A percentile compares a stretch with the other conserved stretches of the same genome.
Evolutionary conservation across 352 stramenopile species (phyloP).

Genomic region (Pythium dissimile): DNA sequence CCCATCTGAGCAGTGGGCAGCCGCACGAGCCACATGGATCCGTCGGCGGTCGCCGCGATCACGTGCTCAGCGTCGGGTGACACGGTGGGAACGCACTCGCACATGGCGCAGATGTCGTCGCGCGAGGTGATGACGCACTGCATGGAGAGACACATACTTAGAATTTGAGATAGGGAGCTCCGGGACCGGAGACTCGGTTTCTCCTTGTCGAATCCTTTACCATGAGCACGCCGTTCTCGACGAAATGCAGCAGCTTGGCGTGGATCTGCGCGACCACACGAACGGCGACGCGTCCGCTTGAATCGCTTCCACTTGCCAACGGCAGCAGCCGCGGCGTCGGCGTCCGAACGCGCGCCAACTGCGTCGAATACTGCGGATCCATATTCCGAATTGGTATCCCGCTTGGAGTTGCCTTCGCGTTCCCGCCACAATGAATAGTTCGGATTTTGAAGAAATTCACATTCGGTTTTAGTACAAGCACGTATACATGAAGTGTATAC

Average conservation of each 20-base stretch:
- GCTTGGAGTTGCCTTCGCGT: too few relatives aligned
- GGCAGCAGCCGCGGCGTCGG: slow-evolving; percentile 26
- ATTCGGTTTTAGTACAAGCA: slow-evolving; percentile 6
- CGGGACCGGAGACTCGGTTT: not conserved
- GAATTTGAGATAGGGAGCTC: not conserved
- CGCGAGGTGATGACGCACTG: slow-evolving; percentile 45
- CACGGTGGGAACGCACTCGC: slow-evolving; percentile 1
- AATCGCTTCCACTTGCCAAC: not conserved
- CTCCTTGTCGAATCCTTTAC: slow-evolving; percentile 12
- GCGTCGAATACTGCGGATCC: slow-evolving; percentile 3
- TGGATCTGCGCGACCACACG: slow-evolving; percentile 42
- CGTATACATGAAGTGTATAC: not conserved
- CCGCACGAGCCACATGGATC: slow-evolving; percentile 40
- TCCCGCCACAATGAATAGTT: too few relatives aligned
- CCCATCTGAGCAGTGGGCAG: slow-evolving; percentile 5
- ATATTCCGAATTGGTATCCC: not conserved
- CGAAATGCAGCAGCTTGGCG: slow-evolving; percentile 39
- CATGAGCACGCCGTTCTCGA: slow-evolving; percentile 39
- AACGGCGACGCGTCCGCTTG: not conserved
- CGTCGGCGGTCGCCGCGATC: slow-evolving; percentile 34
- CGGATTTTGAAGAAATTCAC: slow-evolving; percentile 5
- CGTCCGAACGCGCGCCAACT: slow-evolving; percentile 43
- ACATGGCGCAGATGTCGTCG: slow-evolving; percentile 34
- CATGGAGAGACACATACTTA: not conserved
- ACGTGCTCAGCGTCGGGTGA: slow-evolving; percentile 14